These are phyloP conservation scores for Tilletia horrida DNA, from an alignment of 1,284 basidiomycete genomes.

Conservation along the genomic window DNA sequence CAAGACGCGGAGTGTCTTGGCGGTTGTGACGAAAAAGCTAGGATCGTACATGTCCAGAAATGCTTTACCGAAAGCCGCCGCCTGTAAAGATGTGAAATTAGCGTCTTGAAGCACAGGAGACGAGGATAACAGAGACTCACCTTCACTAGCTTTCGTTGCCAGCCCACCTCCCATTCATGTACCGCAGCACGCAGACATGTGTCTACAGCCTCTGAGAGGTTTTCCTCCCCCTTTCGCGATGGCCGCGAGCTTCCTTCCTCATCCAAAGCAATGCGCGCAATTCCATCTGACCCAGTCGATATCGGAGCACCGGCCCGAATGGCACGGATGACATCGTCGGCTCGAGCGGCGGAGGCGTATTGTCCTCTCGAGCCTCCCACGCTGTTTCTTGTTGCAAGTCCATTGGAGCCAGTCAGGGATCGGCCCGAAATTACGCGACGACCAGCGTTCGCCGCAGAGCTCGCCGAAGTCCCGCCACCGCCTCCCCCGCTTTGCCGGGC, in stretches of 20 bases:
- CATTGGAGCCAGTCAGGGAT: background rate
- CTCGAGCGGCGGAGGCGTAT: constrained; percentile 83
- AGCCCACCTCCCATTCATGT: constrained; percentile 80
- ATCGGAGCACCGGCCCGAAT: constrained; percentile 63
- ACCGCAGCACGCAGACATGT: constrained; percentile 91
- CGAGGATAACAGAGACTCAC: background rate
- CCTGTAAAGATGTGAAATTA: constrained; percentile 47
- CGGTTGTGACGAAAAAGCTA: constrained; percentile 83
- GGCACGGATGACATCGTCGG: constrained; percentile 85
- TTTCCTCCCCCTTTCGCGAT: constrained; percentile 8
- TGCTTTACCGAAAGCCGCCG: constrained; percentile 88
- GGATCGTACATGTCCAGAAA: constrained; percentile 91
- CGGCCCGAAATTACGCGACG: background rate
- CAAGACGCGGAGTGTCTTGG: constrained; percentile 85
- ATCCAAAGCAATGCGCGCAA: background rate
- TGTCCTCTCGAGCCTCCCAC: background rate
- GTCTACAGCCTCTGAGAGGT: constrained; percentile 78
- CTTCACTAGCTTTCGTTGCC: constrained; percentile 81
- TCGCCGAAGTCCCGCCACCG: constrained; percentile 44
- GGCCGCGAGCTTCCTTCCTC: background rate
- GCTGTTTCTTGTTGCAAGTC: background rate
- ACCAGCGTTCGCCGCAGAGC: background rate
- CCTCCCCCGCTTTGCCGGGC: constrained; percentile 46
- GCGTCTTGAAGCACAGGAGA: background rate
- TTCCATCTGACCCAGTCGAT: background rate